Evolutionary conservation across 2,329 filamentous ascomycete genomes (phyloP).

Genomic region (Aureobasidium mangrovei): DNA sequence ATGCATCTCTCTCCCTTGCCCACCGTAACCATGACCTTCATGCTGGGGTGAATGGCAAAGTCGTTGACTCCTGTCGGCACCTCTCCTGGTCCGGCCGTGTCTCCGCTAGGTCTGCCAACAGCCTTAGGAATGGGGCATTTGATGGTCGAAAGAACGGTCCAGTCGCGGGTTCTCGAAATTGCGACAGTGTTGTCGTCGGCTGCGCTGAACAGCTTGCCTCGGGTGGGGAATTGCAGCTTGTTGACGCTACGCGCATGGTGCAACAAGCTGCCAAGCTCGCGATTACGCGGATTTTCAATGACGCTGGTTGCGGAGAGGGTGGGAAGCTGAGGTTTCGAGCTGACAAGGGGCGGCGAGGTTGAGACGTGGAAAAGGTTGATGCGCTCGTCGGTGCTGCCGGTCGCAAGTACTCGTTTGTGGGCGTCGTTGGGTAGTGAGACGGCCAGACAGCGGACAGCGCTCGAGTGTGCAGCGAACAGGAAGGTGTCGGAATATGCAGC

Average conservation of each 20-base stretch:
- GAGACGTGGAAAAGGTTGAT: conserved; percentile 93
- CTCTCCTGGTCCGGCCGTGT: conserved; percentile 74
- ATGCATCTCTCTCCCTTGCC: conserved; percentile 84
- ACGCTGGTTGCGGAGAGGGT: conserved; percentile 62
- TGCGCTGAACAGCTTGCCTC: conserved; percentile 78
- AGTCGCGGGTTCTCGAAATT: conserved; percentile 79
- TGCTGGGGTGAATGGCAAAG: conserved; percentile 89
- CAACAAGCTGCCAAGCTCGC: conserved; percentile 75
- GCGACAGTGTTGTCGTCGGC: conserved; percentile 88
- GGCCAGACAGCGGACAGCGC: conserved; percentile 81
- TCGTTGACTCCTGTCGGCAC: conserved; percentile 85
- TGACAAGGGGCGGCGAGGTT: conserved; percentile 43
- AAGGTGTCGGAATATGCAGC: conserved; percentile 83
- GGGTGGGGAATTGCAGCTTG: conserved; percentile 69
- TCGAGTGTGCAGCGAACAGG: conserved; percentile 87
- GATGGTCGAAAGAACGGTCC: conserved; percentile 78
- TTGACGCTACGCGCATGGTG: conserved; percentile 82
- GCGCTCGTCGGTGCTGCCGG: conserved; percentile 83
- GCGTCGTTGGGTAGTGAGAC: conserved; percentile 59
- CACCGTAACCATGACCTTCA: conserved; percentile 93
- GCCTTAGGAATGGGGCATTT: conserved; percentile 80
- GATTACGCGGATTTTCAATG: conserved; percentile 76
- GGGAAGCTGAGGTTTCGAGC: conserved; percentile 50
- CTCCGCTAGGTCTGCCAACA: conserved; percentile 72
- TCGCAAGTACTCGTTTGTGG: conserved; percentile 80